A percentile compares a stretch with the other conserved stretches of the same genome.
These are phyloP conservation scores for Fusarium paranaense DNA, from an alignment of 2,329 filamentous ascomycete species.

Conservation along the genomic window DNA sequence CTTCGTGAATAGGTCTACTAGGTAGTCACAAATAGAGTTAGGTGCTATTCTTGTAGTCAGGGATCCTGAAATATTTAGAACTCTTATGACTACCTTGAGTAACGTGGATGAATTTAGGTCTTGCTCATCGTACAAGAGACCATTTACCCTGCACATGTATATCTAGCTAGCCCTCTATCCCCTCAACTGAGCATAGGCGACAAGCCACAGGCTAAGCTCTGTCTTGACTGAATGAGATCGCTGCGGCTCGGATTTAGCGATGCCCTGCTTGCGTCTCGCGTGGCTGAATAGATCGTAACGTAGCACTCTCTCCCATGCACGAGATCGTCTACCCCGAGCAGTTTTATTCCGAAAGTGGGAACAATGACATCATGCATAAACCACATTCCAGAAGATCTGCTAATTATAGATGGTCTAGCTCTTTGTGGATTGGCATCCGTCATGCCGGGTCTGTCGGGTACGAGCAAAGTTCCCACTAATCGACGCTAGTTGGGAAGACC, in stretches of 20 bases:
- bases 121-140: too few relatives aligned
- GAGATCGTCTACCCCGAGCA: background rate
- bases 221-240: background rate
- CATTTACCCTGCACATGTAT: background rate
- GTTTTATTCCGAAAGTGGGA: background rate
- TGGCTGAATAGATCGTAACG: background rate
- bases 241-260: background rate
- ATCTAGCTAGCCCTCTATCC: background rate
- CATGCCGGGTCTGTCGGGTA: conserved; percentile 7
- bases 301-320: background rate
- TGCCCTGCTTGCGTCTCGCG: background rate
- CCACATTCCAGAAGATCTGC: background rate
- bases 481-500: background rate
- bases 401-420: conserved; percentile 27
- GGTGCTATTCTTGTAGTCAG: too few relatives aligned
- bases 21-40: too few relatives aligned
- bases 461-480: conserved; percentile 3
- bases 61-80: too few relatives aligned
- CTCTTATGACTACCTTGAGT: too few relatives aligned
- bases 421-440: conserved; percentile 3
- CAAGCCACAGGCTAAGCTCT: background rate
- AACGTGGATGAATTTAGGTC: too few relatives aligned
- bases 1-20: too few relatives aligned
- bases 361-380: conserved; percentile 8
- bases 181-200: background rate